Evolutionary conservation across 106 monocot species (phyloP).

Genomic region (Dendrobium officinale): DNA sequence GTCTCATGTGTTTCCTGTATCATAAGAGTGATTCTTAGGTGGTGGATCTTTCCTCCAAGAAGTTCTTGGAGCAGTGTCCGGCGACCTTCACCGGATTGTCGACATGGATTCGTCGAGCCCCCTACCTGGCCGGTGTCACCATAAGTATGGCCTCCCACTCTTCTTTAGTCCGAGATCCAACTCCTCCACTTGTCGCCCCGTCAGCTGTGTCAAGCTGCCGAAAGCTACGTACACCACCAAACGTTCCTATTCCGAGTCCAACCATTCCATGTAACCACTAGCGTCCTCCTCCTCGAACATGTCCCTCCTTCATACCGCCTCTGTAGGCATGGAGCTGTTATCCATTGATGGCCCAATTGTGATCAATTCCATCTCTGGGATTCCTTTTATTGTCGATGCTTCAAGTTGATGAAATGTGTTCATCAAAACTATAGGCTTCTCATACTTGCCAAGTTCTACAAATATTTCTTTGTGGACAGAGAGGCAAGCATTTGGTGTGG

Average conservation of each 20-base stretch:
- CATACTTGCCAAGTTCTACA: neutral
- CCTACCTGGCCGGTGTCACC: no score
- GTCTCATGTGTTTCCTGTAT: no score
- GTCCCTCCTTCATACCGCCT: neutral
- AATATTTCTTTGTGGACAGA: conserved; percentile 13
- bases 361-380: neutral
- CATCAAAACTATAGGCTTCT: neutral
- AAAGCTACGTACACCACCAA: conserved; percentile 4
- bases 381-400: neutral
- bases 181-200: neutral
- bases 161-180: conserved; percentile 6
- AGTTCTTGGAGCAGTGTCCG: no score
- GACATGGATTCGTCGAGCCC: no score
- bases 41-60: no score
- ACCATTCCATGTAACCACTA: neutral
- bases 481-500: neutral
- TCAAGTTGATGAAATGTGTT: neutral
- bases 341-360: neutral
- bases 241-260: neutral
- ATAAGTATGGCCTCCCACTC: conserved; percentile 25
- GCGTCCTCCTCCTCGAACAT: neutral
- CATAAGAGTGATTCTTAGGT: no score
- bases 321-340: neutral
- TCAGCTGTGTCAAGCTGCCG: neutral
- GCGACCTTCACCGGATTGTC: no score